Base-by-base conservation (phyloP, 140 eudicot species). In the Ambrosia hybrid region DNA sequence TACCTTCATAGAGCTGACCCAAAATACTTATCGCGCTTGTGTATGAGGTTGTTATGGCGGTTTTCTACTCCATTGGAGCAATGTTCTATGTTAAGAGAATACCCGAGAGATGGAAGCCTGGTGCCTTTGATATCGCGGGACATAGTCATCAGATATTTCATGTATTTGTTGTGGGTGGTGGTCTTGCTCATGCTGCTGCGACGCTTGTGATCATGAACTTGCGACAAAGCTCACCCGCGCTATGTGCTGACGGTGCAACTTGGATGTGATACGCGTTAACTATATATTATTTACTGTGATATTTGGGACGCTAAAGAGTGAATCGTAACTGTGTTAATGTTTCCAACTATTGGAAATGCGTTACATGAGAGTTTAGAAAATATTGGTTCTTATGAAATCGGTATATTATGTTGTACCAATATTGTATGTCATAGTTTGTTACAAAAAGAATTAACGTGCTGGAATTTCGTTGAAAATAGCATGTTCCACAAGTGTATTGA, bases 91-190 rank as follows among this genome's bases (percentile, higher is more conserved):
- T 92, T 14, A 87, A 74, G 34, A 82, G 98, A 71, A 72, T 89
- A n/a, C 98, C 98, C 0, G 98, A 92, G 80, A 74, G 88, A 73
- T 92, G 96, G 96, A 89, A 72, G 76, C 98, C 98, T 1, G 98
- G 98, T 55, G 82, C 83, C 3, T 89, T 92, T 77, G 96, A 92
- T 75, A 77, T 92, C 36, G 95, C 90, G 3, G 98, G 98, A 5
- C 98, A 92, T 16, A 92, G 98, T 73, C 96, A 92, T 77, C 98
- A 92, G 82, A 89, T 89, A 4, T 92, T 92, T 72, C 96, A 92
- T 72, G 90, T 84, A 17, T 89, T 89, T 67, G 96, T 92, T 2
- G 95, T 89, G 11, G 92, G 79, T 3, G 98, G 96, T n/a, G 96
- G 96, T 13, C 83, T 92, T 17, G 92, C 92, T 1, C 98, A 92